Percentiles rank a stretch among this genome's conserved stretches.
Conservation (phyloP, 805 yeast species). For the Candida parachauliodes region DNA sequence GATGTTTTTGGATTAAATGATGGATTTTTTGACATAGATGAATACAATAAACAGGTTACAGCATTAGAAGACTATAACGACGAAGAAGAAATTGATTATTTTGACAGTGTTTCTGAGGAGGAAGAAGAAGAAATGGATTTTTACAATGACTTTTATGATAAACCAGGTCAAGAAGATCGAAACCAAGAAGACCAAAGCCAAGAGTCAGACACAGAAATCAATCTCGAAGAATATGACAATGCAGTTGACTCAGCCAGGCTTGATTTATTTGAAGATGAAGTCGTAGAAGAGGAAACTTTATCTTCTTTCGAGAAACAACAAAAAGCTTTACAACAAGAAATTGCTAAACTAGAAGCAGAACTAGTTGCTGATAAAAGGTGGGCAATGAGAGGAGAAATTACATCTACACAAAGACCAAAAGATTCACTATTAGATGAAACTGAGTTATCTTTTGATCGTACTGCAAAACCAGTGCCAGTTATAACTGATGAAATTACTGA, state of each 20-base stretch:
- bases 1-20: slow-evolving; percentile 74
- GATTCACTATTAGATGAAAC: slow-evolving; percentile 65
- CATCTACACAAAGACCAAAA: slow-evolving; percentile 72
- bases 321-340: slow-evolving; percentile 68
- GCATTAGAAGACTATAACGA: slow-evolving; percentile 42
- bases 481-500: slow-evolving; percentile 88
- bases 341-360: slow-evolving; percentile 75
- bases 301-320: slow-evolving; percentile 87
- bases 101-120: slow-evolving; percentile 28
- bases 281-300: slow-evolving; percentile 33
- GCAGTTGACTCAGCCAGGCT: slow-evolving; percentile 59
- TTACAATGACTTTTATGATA: slow-evolving; percentile 66
- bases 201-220: slow-evolving; percentile 28
- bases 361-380: slow-evolving; percentile 88
- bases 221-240: slow-evolving; percentile 57
- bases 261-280: slow-evolving; percentile 54
- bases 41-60: slow-evolving; percentile 72
- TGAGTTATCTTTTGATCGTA: slow-evolving; percentile 84
- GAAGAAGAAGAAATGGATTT: slow-evolving; percentile 57
- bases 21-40: slow-evolving; percentile 79
- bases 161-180: slow-evolving; percentile 25
- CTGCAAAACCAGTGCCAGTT: slow-evolving; percentile 93
- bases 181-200: slow-evolving; percentile 12
- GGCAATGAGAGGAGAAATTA: slow-evolving; percentile 93
- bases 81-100: slow-evolving; percentile 38